A percentile compares a stretch with the other conserved stretches of the same genome.
Conservation (phyloP, 2,329 filamentous ascomycete species). For the Fusarium sororula region DNA sequence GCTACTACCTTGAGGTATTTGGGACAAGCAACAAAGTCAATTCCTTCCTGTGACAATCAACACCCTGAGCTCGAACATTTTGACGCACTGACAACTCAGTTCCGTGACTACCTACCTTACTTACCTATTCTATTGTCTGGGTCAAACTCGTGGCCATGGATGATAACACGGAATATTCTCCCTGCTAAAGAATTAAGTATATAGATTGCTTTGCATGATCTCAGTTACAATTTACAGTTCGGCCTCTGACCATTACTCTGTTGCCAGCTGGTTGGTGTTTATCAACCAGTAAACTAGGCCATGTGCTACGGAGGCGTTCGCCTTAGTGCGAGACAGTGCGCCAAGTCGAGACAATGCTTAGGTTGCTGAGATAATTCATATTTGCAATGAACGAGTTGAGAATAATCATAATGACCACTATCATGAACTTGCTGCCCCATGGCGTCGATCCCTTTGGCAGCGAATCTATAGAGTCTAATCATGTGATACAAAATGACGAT, state of each 20-base stretch:
- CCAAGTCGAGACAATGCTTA: slow-evolving; percentile 11
- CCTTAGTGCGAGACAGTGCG: slow-evolving; percentile 27
- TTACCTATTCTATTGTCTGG: neutral
- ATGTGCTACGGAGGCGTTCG: slow-evolving; percentile 37
- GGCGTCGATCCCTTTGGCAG: neutral
- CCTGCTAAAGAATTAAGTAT: neutral
- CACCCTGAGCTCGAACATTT: neutral
- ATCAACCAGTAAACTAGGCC: slow-evolving; percentile 31
- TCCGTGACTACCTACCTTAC: neutral
- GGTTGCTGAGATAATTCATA: slow-evolving; percentile 4
- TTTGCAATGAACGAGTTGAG: neutral
- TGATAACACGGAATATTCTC: neutral
- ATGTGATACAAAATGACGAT: slow-evolving; percentile 12
- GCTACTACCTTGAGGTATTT: neutral
- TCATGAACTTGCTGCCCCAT: neutral
- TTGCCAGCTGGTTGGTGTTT: neutral
- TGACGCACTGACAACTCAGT: neutral
- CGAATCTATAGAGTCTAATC: neutral
- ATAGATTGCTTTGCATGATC: neutral
- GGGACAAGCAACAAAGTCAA: neutral
- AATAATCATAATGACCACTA: neutral
- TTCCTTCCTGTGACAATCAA: neutral
- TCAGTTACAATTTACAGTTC: neutral
- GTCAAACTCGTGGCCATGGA: neutral
- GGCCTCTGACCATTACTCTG: neutral